Evolutionary conservation across 441 rosid genomes (phyloP), one percentile per base, ranked within the genome.

Genomic region (Corymbia citriodora): DNA sequence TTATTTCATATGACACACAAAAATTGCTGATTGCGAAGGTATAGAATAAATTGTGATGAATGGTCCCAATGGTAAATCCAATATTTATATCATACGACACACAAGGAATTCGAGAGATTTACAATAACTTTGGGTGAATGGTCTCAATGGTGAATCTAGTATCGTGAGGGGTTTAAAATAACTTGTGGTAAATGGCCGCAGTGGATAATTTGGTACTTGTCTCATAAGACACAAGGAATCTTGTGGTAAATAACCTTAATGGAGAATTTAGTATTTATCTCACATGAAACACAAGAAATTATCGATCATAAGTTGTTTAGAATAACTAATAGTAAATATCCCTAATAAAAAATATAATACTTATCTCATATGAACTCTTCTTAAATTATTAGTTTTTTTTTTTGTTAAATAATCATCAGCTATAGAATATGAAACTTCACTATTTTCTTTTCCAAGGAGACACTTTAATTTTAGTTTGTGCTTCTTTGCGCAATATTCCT

Each of bases 1-100:
- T 55, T 55, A 21, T 55, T 0, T 55, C 11, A 21, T 55, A 55
- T 55, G 27, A 55, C 61, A 21, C 61, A 55, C 27, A 55, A 55
- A 0, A 55, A 21, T 0, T 0, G 11, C 0, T 21, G 1, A 55
- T 55, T 10, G 9, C 27, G 1, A 55, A 55, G 5, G 9, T 55
- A 19, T 55, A 55, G 0, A 55, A 18, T 3, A 55, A 18, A 3
- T 8, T 55, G 1, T 55, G 57, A 21, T 55, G 9, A 18, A 18
- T 55, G 57, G 23, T 9, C 0, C 9, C 0, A 55, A 55, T 3
- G 57, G 8, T 2, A 21, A 55, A 55, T 55, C 45, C 45, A 40
- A 40, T 40, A 40, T 40, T 40, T 40, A 40, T 40, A 40, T 40
- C 45, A 3, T 40, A 40, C 45, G 5, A 40, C 45, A 40, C 45